Base-by-base conservation (phyloP, 257 asterid genomes). In the Gynochthodes officinalis region DNA sequence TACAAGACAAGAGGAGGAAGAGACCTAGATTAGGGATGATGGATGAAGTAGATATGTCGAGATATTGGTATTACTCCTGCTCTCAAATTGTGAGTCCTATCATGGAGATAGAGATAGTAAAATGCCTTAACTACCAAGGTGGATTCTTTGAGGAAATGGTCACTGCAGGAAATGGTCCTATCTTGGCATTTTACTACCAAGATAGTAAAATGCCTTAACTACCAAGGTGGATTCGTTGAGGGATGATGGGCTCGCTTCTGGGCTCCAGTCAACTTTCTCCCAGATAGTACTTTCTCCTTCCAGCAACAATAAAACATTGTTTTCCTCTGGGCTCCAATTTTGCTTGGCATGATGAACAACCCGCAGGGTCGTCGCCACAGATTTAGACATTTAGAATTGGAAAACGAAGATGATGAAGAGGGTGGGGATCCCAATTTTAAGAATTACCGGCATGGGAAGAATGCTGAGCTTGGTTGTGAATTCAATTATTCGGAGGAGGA, bases 311-410 rank as follows among this genome's bases (percentile, higher is more conserved):
- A n/a, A n/a, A n/a, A n/a, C n/a, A n/a, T n/a, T n/a, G n/a, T n/a
- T n/a, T n/a, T n/a, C n/a, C 88, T 90, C 16, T 92, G 95, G 98
- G 96, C 97, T 35, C 97, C 96, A 19, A 84, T 92, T 79, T 79
- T 90, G 74, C 87, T 88, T 0, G 97, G 96, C 37, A 86, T 90
- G 95, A 83, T 92, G 85, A 82, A 77, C 54, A 84, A 79, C 62
- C 84, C 89, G 15, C 86, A 23, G 1, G 28, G 83, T 49, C 84
- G 82, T 40, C 79, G 82, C 33, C 86, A 72, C 21, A 77, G 88
- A 23, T 65, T 74, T 13, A 64, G 90, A 78, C 86, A 80, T 70
- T 63, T 80, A 52, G 96, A 78, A 13, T 79, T 79, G 3, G 90
- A 82, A 33, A 89, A 79, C 3, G 79, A 80, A 1, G 84, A 54